Conservation (phyloP, 108 stramenopile species). For the Skeletonema costatum region DNA sequence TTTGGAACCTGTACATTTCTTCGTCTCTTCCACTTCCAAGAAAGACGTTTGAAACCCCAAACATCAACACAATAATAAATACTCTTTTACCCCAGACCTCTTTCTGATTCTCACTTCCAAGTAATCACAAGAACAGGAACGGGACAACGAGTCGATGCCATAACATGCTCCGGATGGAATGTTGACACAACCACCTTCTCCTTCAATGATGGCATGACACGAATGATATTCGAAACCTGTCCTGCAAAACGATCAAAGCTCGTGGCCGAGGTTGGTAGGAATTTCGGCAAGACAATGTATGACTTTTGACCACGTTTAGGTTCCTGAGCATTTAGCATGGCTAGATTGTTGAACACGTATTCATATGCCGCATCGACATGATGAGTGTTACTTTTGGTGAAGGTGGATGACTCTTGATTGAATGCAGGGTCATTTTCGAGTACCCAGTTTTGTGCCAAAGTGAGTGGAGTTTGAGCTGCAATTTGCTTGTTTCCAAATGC, state of each 20-base stretch:
- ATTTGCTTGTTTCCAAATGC: slow-evolving; percentile 58
- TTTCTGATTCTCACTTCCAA: slow-evolving; percentile 49
- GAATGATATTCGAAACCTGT: slow-evolving; percentile 55
- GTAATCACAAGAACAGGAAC: slow-evolving; percentile 70
- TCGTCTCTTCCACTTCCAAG: no score
- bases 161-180: slow-evolving; percentile 80
- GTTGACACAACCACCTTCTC: slow-evolving; percentile 57
- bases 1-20: no score
- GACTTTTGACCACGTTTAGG: slow-evolving; percentile 48
- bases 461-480: slow-evolving; percentile 53
- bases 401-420: slow-evolving; percentile 44
- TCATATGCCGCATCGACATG: slow-evolving; percentile 83
- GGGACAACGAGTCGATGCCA: slow-evolving; percentile 54
- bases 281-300: slow-evolving; percentile 78
- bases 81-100: no score
- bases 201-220: slow-evolving; percentile 46
- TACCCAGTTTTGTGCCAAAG: slow-evolving; percentile 74
- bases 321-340: slow-evolving; percentile 56
- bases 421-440: slow-evolving; percentile 57
- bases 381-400: slow-evolving; percentile 62
- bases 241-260: slow-evolving; percentile 75
- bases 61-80: no score
- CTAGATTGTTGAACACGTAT: slow-evolving; percentile 80
- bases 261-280: slow-evolving; percentile 69
- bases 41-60: no score